phyloP scores from a whole-genome alignment of 2,329 filamentous ascomycete genomes.

The Fusarium sp. region DNA sequence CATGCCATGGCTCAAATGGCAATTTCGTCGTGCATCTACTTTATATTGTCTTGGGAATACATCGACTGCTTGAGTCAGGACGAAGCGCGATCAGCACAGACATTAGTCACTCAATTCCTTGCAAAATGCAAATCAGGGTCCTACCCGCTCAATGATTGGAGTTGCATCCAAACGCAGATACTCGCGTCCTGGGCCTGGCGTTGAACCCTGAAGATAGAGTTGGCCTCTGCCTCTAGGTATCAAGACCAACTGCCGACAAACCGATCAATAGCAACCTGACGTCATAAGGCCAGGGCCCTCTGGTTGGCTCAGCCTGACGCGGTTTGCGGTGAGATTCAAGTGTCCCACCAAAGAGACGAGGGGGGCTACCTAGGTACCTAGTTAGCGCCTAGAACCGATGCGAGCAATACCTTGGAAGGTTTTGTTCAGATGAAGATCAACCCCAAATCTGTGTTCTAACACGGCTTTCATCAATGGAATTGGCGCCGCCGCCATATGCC shows the following conservation, averaged over 20 bases:
- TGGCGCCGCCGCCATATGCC: slow-evolving; percentile 24
- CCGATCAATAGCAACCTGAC: slow-evolving; percentile 29
- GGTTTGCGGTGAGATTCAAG: slow-evolving; percentile 37
- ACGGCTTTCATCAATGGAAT: slow-evolving; percentile 10
- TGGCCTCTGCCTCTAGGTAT: slow-evolving; percentile 6
- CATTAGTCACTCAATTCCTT: slow-evolving; percentile 15
- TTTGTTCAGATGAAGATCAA: slow-evolving; percentile 41
- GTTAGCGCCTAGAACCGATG: slow-evolving; percentile 37
- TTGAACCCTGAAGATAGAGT: slow-evolving; percentile 21
- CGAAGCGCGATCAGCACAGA: slow-evolving; percentile 12
- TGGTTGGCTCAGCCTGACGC: slow-evolving; percentile 32
- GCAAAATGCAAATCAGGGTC: slow-evolving; percentile 41
- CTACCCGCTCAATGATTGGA: slow-evolving; percentile 18
- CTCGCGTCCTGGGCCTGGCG: not conserved
- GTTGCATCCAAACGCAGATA: slow-evolving; percentile 17
- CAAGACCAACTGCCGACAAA: slow-evolving; percentile 32
- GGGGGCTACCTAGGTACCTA: too few relatives aligned
- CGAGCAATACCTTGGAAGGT: slow-evolving; percentile 38
- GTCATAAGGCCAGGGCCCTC: slow-evolving; percentile 34
- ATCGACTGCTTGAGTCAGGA: slow-evolving; percentile 11
- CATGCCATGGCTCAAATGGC: slow-evolving; percentile 34
- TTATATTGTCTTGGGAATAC: slow-evolving; percentile 7
- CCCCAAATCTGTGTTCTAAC: slow-evolving; percentile 29
- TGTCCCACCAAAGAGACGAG: slow-evolving; percentile 29
- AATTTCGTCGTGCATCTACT: slow-evolving; percentile 24